Evolutionary conservation across 164 flowering plant species (phyloP).

Genomic region (Vitis rotundifolia): DNA sequence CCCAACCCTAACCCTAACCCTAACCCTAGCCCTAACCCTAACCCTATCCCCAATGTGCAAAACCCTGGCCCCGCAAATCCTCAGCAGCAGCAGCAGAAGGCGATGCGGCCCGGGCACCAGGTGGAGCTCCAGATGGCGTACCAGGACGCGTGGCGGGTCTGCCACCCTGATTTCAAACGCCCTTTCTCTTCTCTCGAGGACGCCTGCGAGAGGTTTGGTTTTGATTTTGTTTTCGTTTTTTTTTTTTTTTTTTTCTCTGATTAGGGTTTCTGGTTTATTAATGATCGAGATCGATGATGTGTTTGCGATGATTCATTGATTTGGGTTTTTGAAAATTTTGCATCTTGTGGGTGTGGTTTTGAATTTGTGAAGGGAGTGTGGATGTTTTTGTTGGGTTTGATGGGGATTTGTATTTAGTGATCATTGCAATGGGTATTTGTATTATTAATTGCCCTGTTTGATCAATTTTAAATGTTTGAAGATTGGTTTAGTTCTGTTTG

Average conservation of each 20-base stretch:
- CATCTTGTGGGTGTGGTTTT: too few species aligned
- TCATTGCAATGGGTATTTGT: too few species aligned
- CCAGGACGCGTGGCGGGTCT: constrained; percentile 96
- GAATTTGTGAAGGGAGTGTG: too few species aligned
- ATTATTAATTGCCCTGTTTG: too few species aligned
- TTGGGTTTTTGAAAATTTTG: too few species aligned
- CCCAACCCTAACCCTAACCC: constrained; percentile 19
- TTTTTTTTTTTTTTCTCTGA: not conserved
- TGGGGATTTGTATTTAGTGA: too few species aligned
- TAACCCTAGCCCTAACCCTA: constrained; percentile 27
- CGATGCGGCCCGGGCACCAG: constrained; percentile 44
- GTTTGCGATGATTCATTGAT: too few species aligned
- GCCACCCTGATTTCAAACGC: constrained; percentile 92
- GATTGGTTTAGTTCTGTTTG: too few species aligned
- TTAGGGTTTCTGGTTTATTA: not conserved
- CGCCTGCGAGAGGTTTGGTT: constrained; percentile 87
- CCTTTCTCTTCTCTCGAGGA: constrained; percentile 94
- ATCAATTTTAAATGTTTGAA: too few species aligned
- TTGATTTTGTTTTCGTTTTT: not conserved
- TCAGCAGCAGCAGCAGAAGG: constrained; percentile 46
- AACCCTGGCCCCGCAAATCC: not conserved
- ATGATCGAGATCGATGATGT: too few species aligned
- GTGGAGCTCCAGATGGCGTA: constrained; percentile 91
- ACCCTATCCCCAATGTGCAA: not conserved
- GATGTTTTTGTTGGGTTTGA: too few species aligned